Evolutionary conservation across 495 filamentous ascomycete genomes (phyloP).

Genomic region (Parathielavia hyrcaniae): DNA sequence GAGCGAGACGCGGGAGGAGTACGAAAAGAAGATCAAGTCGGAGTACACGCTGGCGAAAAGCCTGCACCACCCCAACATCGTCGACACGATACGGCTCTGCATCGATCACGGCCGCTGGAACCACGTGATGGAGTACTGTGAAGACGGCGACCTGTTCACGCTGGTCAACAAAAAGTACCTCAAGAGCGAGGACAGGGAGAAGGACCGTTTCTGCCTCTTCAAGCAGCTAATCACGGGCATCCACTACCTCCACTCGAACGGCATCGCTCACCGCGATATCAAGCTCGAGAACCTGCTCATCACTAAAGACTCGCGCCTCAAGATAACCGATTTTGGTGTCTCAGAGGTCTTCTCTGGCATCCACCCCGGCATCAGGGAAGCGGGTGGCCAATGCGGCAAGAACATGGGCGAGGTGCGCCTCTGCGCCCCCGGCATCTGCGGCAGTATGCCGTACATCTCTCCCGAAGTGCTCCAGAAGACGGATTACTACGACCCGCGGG

Average conservation of each 20-base stretch:
- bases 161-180: constrained; percentile 61
- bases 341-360: constrained; percentile 69
- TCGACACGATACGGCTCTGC: constrained; percentile 65
- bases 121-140: constrained; percentile 82
- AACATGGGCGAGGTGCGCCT: constrained; percentile 58
- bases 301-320: constrained; percentile 60
- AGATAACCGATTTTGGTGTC: constrained; percentile 77
- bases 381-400: constrained; percentile 58
- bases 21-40: constrained; percentile 71
- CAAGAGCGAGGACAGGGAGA: constrained; percentile 51
- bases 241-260: constrained; percentile 61
- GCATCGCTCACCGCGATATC: constrained; percentile 75
- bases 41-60: constrained; percentile 74
- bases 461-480: constrained; percentile 65
- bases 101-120: constrained; percentile 61
- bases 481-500: constrained; percentile 64
- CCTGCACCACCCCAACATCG: constrained; percentile 71
- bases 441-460: constrained; percentile 69
- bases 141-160: constrained; percentile 62
- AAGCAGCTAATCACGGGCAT: constrained; percentile 71
- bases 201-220: constrained; percentile 70
- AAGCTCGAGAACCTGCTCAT: constrained; percentile 75
- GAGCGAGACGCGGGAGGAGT: constrained; percentile 57
- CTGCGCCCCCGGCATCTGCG: constrained; percentile 66
- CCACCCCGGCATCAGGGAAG: constrained; percentile 61